Evolutionary conservation across 305 asterid species (phyloP).

Genomic region (Solanum hybrid): DNA sequence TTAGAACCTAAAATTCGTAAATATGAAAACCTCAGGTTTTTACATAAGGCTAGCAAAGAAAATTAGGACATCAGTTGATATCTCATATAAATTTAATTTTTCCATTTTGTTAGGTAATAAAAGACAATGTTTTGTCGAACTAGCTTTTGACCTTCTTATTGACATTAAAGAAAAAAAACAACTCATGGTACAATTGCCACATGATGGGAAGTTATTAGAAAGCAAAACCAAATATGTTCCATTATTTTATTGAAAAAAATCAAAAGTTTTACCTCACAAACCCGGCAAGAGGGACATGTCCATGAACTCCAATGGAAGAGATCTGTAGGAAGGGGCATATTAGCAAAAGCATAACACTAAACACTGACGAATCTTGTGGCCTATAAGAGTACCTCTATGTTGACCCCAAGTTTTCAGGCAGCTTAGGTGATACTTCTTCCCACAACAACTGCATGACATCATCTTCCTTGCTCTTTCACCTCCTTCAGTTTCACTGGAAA

Average conservation of each 20-base stretch:
- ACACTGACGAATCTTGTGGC: background rate
- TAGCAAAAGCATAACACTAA: background rate
- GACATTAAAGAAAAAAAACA: background rate
- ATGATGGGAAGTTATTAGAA: background rate
- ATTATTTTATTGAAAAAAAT: background rate
- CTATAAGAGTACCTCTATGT: slow-evolving; percentile 56
- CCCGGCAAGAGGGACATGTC: slow-evolving; percentile 93
- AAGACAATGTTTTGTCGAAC: background rate
- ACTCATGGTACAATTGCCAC: background rate
- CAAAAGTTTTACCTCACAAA: slow-evolving; percentile 65
- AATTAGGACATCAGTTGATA: background rate
- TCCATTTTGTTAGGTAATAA: background rate
- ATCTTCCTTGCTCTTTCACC: slow-evolving; percentile 84
- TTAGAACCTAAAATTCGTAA: background rate
- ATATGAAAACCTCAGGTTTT: background rate
- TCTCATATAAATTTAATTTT: background rate
- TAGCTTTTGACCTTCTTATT: background rate
- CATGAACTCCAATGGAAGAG: slow-evolving; percentile 98
- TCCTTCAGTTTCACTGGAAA: slow-evolving; percentile 77
- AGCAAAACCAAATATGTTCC: background rate
- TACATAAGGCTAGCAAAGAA: background rate
- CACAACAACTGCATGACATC: slow-evolving; percentile 81
- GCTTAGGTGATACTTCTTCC: slow-evolving; percentile 81
- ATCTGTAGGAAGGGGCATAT: slow-evolving; percentile 38
- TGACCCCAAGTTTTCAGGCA: slow-evolving; percentile 92